A percentile compares a stretch with the other conserved stretches of the same genome.
These are phyloP conservation scores for Suhomyces coccinellae DNA, from an alignment of 1,139 yeast genomes.

Conservation along the genomic window DNA sequence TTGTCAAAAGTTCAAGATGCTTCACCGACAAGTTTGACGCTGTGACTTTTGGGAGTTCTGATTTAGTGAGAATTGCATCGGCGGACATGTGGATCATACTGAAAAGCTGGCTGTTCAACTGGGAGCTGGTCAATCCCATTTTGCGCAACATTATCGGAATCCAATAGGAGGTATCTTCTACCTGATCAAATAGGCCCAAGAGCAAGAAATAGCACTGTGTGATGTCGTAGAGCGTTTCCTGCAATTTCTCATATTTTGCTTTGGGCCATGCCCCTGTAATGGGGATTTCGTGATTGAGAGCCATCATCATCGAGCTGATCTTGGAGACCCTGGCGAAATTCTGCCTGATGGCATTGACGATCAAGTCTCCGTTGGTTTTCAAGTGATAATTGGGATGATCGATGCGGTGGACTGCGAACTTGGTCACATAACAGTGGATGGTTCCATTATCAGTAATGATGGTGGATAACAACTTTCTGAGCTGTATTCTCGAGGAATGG, in stretches of 20 bases:
- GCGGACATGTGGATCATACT: conserved; percentile 36
- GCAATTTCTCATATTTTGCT: conserved; percentile 28
- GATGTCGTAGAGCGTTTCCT: conserved; percentile 28
- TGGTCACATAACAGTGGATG: conserved; percentile 32
- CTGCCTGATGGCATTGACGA: conserved; percentile 26
- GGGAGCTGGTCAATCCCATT: conserved; percentile 35
- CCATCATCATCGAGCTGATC: conserved; percentile 25
- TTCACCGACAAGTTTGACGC: conserved; percentile 34
- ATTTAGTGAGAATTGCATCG: conserved; percentile 28
- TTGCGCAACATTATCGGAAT: conserved; percentile 27
- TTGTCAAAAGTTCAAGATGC: conserved; percentile 31
- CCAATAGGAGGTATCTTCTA: conserved; percentile 33
- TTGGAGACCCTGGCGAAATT: conserved; percentile 26
- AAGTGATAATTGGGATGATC: conserved; percentile 23
- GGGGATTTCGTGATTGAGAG: conserved; percentile 35
- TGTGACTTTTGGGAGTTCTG: conserved; percentile 36
- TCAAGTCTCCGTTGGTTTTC: conserved; percentile 25
- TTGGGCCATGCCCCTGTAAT: conserved; percentile 40
- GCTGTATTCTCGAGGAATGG: conserved; percentile 30
- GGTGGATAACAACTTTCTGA: conserved; percentile 27
- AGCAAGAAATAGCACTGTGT: conserved; percentile 31
- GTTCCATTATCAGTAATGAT: conserved; percentile 30
- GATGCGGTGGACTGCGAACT: conserved; percentile 28
- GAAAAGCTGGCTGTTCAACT: conserved; percentile 34
- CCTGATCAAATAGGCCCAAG: conserved; percentile 26